These are phyloP conservation scores for Penicillium freii DNA, from an alignment of 2,329 filamentous ascomycete genomes.

Conservation along the genomic window DNA sequence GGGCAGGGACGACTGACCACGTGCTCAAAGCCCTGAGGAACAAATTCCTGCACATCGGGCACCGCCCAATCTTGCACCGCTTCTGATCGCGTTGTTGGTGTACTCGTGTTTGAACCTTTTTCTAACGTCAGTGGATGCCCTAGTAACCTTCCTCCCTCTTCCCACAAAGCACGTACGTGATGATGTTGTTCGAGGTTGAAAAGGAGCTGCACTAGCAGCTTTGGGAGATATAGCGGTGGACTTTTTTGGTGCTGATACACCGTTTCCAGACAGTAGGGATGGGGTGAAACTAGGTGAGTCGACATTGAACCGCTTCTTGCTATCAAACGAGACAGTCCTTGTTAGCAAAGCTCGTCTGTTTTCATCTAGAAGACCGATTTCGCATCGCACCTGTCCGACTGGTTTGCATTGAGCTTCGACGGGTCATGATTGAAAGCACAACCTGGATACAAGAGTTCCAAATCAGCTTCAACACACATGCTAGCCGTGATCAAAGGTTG, in stretches of 20 bases:
- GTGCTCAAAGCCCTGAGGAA: conserved; percentile 57
- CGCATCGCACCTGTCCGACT: conserved; percentile 39
- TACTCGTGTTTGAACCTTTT: conserved; percentile 43
- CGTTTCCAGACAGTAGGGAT: conserved; percentile 43
- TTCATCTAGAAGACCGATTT: conserved; percentile 1
- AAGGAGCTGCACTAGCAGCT: conserved; percentile 76
- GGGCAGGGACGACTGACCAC: conserved; percentile 41
- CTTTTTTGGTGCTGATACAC: conserved; percentile 55
- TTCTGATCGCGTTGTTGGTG: conserved; percentile 42
- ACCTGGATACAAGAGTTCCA: conserved; percentile 39
- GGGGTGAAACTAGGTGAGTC: conserved; percentile 96
- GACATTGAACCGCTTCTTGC: conserved; percentile 79
- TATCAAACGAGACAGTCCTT: conserved; percentile 16
- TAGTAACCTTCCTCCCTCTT: not conserved
- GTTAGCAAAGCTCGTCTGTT: conserved; percentile 19
- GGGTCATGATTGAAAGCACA: conserved; percentile 88
- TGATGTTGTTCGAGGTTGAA: conserved; percentile 44
- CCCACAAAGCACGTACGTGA: conserved; percentile 35
- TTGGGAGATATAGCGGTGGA: conserved; percentile 77
- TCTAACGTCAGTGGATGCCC: conserved; percentile 23
- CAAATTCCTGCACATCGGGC: conserved; percentile 48
- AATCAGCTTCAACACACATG: conserved; percentile 7
- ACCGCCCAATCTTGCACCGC: conserved; percentile 45
- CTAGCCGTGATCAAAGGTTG: not conserved
- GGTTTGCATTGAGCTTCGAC: conserved; percentile 55